Conservation (phyloP, 345 rosid species). For the Capsella bursapastoris region DNA sequence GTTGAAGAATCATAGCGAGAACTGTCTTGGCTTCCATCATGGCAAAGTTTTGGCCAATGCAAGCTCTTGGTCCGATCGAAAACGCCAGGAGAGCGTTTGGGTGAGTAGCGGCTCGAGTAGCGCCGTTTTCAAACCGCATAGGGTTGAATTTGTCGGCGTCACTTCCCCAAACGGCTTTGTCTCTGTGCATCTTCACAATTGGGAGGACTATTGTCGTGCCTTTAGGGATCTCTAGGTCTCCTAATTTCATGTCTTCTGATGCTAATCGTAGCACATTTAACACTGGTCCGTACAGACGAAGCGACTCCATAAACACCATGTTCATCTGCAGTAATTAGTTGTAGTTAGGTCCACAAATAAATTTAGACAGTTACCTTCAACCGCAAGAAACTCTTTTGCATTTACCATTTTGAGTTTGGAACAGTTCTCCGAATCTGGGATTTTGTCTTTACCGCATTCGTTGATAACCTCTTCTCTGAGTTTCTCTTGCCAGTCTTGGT, state of each 20-base stretch:
- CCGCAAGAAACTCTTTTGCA: slow-evolving; percentile 10
- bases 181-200: slow-evolving; percentile 46
- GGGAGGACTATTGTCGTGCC: slow-evolving; percentile 43
- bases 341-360: not conserved
- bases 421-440: slow-evolving; percentile 50
- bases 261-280: slow-evolving; percentile 44
- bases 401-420: slow-evolving; percentile 49
- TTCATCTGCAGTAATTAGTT: slow-evolving; percentile 45
- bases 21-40: slow-evolving; percentile 51
- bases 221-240: slow-evolving; percentile 56
- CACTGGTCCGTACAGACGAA: slow-evolving; percentile 65
- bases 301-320: slow-evolving; percentile 63
- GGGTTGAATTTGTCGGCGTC: slow-evolving; percentile 70
- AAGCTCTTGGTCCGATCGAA: slow-evolving; percentile 60
- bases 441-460: slow-evolving; percentile 47
- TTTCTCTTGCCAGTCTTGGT: slow-evolving; percentile 64
- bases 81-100: slow-evolving; percentile 61
- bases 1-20: slow-evolving; percentile 52
- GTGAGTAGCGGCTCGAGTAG: slow-evolving; percentile 50
- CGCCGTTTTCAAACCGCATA: slow-evolving; percentile 48
- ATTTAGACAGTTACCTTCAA: not conserved
- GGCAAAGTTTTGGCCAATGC: slow-evolving; percentile 64
- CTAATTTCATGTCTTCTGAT: slow-evolving; percentile 51
- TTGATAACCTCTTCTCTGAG: slow-evolving; percentile 57
- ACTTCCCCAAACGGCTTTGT: slow-evolving; percentile 60